Percentiles rank a stretch among this genome's conserved stretches.
Evolutionary conservation across 805 yeast species (phyloP).

Genomic region (Schwanniomyces pseudopolymorphus): DNA sequence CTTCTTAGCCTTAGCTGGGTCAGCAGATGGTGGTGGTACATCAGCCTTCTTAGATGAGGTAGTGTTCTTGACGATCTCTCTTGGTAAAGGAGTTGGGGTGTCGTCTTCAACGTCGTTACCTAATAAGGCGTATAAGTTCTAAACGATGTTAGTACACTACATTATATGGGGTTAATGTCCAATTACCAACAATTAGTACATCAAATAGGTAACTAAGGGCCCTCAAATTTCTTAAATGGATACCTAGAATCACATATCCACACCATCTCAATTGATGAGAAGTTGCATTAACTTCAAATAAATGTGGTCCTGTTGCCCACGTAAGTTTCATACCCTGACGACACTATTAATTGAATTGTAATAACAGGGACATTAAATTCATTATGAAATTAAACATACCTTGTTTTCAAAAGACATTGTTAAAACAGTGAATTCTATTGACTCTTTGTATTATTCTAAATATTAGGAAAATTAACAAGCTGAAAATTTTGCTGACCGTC

Average conservation of each 20-base stretch:
- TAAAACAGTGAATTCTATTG: conserved; percentile 4
- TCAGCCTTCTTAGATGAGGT: conserved; percentile 87
- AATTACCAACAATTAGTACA: background rate
- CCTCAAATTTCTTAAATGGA: no score
- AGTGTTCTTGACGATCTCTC: conserved; percentile 76
- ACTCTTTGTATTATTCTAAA: background rate
- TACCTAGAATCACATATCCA: no score
- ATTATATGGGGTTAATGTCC: background rate
- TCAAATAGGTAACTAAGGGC: no score
- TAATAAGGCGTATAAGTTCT: conserved; percentile 82
- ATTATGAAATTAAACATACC: conserved; percentile 30
- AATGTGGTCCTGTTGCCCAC: no score
- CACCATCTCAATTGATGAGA: background rate
- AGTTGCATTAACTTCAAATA: background rate
- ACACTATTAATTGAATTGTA: background rate
- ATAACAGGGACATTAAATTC: background rate
- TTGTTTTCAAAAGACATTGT: conserved; percentile 49
- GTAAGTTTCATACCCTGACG: no score
- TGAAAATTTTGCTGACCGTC: conserved; percentile 14
- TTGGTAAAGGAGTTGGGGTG: conserved; percentile 52
- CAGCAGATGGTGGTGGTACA: conserved; percentile 77
- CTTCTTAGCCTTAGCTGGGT: conserved; percentile 76
- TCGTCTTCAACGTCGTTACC: conserved; percentile 90
- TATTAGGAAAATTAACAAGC: conserved; percentile 4
- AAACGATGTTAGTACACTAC: background rate